Base-by-base conservation (phyloP, 2,329 filamentous ascomycete species). In the Fusarium odoratissimum region DNA sequence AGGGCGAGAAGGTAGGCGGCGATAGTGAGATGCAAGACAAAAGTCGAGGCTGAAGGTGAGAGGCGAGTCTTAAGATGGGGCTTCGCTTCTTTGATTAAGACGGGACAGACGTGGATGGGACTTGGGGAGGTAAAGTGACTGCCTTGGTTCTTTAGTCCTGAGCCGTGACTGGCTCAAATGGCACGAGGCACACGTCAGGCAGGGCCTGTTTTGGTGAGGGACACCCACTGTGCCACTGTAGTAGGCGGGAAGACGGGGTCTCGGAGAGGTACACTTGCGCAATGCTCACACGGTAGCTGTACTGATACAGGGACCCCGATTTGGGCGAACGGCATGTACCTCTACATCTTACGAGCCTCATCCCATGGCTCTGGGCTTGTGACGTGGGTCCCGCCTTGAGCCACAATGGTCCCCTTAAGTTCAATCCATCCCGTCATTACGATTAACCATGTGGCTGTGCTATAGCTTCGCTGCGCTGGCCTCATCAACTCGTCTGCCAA, bases 401-500 rank as follows among this genome's bases (percentile, higher is more conserved):
- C 64, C 70, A 69, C 64, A 51, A 41, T 41, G 67, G 52, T 57
- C 58, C 69, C 49, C 31, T 51, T 45, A 35, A 51, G 48, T 35
- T 25, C 49, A 38, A 35, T 67, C 48, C 38, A 38, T 46, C 60
- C 65, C 66, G 58, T 65, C 56, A 64, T 72, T 71, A 48, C 54
- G 41, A 57, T 73, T 66, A 56, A 30, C 49, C 48, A 60, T 64
- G 76, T 77, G 76, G 76, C 76, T 76, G 76, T 76, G 75, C 74
- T 62, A 42, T 61, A 77, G 76, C 75, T 77, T 77, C 73, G 76
- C 74, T 77, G 74, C 67, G 76, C 74, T 77, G 76, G 76, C 76
- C 75, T 77, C 75, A 77, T 71, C 74, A 66, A 70, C 64, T 69
- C 60, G 55, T 65, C 67, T 60, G 60, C 63, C 55, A 67, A 56